Evolutionary conservation across 441 rosid genomes (phyloP).

Genomic region (Gossypium laxum): DNA sequence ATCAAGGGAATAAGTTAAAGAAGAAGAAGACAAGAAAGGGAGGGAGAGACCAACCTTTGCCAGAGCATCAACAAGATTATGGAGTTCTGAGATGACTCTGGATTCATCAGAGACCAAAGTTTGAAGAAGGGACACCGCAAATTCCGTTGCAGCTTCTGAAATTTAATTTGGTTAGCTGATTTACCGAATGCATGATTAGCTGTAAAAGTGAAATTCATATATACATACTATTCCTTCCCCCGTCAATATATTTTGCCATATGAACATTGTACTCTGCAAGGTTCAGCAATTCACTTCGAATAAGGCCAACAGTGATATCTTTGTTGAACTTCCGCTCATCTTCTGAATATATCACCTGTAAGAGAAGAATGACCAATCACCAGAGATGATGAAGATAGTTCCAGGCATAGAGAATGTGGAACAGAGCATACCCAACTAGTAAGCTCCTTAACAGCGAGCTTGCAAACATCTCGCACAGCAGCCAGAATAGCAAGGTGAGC

Average conservation of each 20-base stretch:
- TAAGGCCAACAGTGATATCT: slow-evolving; percentile 78
- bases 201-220: slow-evolving; percentile 1
- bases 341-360: slow-evolving; percentile 80
- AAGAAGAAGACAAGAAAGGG: background rate
- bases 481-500: slow-evolving; percentile 78
- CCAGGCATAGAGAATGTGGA: background rate
- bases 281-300: slow-evolving; percentile 74
- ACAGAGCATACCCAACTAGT: slow-evolving; percentile 79
- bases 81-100: slow-evolving; percentile 85
- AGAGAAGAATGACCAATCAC: slow-evolving; percentile 6
- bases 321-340: slow-evolving; percentile 92
- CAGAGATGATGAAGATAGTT: background rate
- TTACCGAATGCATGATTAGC: background rate
- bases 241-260: slow-evolving; percentile 89
- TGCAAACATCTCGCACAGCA: slow-evolving; percentile 91
- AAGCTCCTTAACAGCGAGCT: slow-evolving; percentile 86
- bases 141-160: slow-evolving; percentile 87
- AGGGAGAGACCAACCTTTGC: slow-evolving; percentile 47
- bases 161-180: slow-evolving; percentile 23
- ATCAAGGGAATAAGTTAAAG: background rate
- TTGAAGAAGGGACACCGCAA: slow-evolving; percentile 75
- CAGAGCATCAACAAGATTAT: slow-evolving; percentile 83
- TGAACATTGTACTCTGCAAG: slow-evolving; percentile 93
- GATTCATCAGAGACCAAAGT: slow-evolving; percentile 64
- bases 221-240: slow-evolving; percentile 85